A percentile compares a stretch with the other conserved stretches of the same genome.
phyloP scores from a whole-genome alignment of 371 early-diverging fungal genomes.

The Mucor saturninus region DNA sequence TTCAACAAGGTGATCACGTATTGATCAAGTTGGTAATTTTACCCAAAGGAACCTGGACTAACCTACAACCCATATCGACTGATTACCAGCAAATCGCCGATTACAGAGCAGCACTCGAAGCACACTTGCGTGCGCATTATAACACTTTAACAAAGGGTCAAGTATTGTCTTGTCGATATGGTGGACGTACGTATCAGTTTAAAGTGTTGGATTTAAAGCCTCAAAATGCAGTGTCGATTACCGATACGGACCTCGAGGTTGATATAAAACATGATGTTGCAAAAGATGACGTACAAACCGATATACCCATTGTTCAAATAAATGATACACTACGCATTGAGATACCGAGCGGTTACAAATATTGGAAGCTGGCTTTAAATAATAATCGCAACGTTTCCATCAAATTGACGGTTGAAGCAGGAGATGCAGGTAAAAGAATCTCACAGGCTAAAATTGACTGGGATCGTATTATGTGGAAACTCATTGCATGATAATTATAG shows the following conservation, averaged over 20 bases:
- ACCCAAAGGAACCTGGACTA: constrained; percentile 75
- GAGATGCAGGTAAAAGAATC: constrained; percentile 42
- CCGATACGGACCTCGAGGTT: constrained; percentile 87
- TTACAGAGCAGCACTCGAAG: constrained; percentile 74
- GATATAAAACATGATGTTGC: constrained; percentile 59
- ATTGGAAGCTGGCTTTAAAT: constrained; percentile 36
- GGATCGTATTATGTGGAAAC: not conserved
- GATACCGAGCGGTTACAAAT: constrained; percentile 32
- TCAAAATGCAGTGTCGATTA: constrained; percentile 64
- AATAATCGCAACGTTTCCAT: constrained; percentile 7
- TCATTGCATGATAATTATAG: constrained; percentile 22
- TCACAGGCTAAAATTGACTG: not conserved
- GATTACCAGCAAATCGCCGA: constrained; percentile 71
- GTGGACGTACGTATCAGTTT: constrained; percentile 58
- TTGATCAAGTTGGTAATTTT: constrained; percentile 56
- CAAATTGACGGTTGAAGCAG: constrained; percentile 24
- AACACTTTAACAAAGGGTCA: constrained; percentile 76
- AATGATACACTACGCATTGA: not conserved
- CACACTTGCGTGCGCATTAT: constrained; percentile 74
- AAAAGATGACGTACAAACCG: constrained; percentile 12
- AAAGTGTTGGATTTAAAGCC: constrained; percentile 75
- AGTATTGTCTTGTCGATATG: constrained; percentile 65
- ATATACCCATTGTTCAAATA: not conserved
- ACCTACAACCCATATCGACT: constrained; percentile 64
- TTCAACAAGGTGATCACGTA: constrained; percentile 50